Conservation (phyloP, 2,329 filamentous ascomycete genomes). For the Calonectria henricotiae region DNA sequence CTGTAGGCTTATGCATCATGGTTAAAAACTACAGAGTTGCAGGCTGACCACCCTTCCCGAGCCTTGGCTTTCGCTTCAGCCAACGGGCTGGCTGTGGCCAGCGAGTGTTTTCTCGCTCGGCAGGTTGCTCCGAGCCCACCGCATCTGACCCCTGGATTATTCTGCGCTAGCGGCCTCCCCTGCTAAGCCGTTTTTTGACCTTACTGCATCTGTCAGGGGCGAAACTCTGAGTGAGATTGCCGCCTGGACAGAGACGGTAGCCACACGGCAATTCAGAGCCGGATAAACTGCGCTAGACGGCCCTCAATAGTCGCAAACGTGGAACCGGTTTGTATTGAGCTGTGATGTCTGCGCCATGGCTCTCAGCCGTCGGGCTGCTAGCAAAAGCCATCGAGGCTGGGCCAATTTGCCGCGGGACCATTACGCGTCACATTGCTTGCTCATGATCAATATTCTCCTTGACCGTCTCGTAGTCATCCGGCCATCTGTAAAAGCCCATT, state of each 20-base stretch:
- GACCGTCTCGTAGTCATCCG: not conserved
- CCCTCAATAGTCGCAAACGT: constrained; percentile 5
- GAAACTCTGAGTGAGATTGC: constrained; percentile 18
- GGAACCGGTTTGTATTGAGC: constrained; percentile 1
- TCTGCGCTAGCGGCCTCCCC: constrained; percentile 14
- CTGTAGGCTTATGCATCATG: constrained; percentile 8
- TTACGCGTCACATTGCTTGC: not conserved
- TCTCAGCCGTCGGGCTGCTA: constrained; percentile 13
- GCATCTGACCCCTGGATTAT: not conserved
- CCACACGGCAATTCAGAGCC: constrained; percentile 12
- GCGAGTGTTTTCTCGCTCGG: not conserved
- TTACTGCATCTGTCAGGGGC: constrained; percentile 22
- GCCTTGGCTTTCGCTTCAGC: not conserved
- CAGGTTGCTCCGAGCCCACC: constrained; percentile 4
- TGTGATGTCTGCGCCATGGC: not conserved
- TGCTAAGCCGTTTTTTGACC: not conserved
- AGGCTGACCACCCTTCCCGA: not conserved
- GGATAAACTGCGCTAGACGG: constrained; percentile 7
- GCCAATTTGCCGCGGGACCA: constrained; percentile 3
- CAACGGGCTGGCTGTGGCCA: not conserved
- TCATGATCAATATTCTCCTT: not conserved
- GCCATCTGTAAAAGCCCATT: not conserved
- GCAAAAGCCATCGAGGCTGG: constrained; percentile 1
- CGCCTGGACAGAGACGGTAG: not conserved
- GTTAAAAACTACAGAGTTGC: not conserved